These are phyloP conservation scores for Aureobasidium musti DNA, from an alignment of 2,329 filamentous ascomycete genomes.

Conservation along the genomic window DNA sequence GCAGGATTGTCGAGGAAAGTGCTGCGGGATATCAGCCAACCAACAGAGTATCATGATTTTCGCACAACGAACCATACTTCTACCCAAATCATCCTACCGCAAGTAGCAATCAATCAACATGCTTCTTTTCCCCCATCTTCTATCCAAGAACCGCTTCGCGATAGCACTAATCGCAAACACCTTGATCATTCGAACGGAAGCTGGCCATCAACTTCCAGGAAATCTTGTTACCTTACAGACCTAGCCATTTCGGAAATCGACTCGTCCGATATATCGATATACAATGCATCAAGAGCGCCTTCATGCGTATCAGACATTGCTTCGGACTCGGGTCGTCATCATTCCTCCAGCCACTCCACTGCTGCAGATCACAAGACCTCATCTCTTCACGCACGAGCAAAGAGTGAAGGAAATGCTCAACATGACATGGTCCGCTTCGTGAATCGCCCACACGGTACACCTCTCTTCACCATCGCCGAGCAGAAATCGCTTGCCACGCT, in stretches of 20 bases:
- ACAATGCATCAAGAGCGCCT: slow-evolving; percentile 23
- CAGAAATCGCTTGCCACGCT: slow-evolving; percentile 47
- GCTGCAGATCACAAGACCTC: not conserved
- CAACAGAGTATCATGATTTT: not conserved
- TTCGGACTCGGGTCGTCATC: not conserved
- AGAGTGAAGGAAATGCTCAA: slow-evolving; percentile 11
- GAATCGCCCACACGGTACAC: slow-evolving; percentile 41
- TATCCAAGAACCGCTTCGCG: slow-evolving; percentile 26
- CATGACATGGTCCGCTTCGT: slow-evolving; percentile 33
- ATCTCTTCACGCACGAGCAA: not conserved
- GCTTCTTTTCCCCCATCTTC: slow-evolving; percentile 29
- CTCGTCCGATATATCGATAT: slow-evolving; percentile 16
- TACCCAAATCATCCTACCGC: slow-evolving; percentile 18
- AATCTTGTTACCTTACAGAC: slow-evolving; percentile 2
- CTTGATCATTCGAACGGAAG: slow-evolving; percentile 2
- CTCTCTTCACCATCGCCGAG: slow-evolving; percentile 50
- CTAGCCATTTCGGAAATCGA: slow-evolving; percentile 9
- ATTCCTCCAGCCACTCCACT: not conserved
- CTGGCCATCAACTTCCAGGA: not conserved
- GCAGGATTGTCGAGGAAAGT: not conserved
- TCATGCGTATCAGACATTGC: slow-evolving; percentile 3
- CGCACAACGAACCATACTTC: not conserved
- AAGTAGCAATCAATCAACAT: slow-evolving; percentile 21
- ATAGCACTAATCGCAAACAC: slow-evolving; percentile 17
- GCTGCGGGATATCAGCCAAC: not conserved